Conservation (phyloP, 306 rosid species). For the Luffa acutangula region DNA sequence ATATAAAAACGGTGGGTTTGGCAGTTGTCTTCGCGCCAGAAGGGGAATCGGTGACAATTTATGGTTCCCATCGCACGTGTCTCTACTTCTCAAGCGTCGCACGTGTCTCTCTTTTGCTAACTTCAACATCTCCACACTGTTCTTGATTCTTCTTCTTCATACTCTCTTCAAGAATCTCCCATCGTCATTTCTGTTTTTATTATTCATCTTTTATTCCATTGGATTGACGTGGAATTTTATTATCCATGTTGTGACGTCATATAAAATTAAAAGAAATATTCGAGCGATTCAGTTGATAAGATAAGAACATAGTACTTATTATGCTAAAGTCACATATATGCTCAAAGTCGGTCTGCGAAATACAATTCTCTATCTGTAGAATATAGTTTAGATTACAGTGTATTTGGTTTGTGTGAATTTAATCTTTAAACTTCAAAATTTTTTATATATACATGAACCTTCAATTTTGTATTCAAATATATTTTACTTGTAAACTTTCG, state of each 20-base stretch:
- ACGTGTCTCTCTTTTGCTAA: neutral
- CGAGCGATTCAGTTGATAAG: no score
- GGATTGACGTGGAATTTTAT: neutral
- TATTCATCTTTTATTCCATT: neutral
- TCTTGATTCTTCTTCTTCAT: neutral
- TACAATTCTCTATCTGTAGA: no score
- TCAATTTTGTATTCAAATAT: no score
- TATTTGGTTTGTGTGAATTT: no score
- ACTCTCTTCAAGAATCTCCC: neutral
- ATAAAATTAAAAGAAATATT: no score
- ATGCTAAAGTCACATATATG: no score
- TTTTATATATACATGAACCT: no score
- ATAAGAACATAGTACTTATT: no score
- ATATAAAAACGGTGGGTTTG: neutral
- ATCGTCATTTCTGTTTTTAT: neutral
- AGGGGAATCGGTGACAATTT: neutral
- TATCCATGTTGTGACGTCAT: neutral
- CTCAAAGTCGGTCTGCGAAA: no score
- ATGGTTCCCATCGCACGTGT: neutral
- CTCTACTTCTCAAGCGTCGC: neutral
- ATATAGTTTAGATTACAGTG: no score
- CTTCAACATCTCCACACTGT: neutral
- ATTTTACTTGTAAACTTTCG: no score
- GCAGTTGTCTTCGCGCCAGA: neutral
- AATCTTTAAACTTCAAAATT: no score